These are phyloP conservation scores for Calvatia gigantea DNA, from an alignment of 768 basidiomycete species.

Conservation along the genomic window DNA sequence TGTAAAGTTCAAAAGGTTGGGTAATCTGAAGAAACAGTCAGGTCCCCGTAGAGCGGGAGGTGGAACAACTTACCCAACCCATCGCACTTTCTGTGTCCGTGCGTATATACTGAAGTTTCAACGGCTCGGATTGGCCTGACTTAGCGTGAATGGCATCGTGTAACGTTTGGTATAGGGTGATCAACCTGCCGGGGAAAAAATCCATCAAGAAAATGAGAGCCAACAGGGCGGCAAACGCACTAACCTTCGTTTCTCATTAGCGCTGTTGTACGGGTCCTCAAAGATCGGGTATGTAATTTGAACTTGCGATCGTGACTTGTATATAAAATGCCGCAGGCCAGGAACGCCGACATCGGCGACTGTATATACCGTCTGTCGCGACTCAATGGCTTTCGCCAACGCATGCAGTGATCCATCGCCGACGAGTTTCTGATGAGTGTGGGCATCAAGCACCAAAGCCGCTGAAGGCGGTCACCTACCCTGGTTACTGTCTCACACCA, in stretches of 20 bases:
- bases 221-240: constrained; percentile 8
- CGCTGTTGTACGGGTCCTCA: constrained; percentile 77
- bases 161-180: constrained; percentile 83
- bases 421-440: constrained; percentile 53
- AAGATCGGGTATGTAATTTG: constrained; percentile 86
- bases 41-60: not conserved
- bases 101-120: constrained; percentile 85
- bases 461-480: no score
- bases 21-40: constrained; percentile 60
- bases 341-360: constrained; percentile 81
- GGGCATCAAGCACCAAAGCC: no score
- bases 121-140: constrained; percentile 73
- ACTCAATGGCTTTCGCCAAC: constrained; percentile 43
- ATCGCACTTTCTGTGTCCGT: constrained; percentile 87
- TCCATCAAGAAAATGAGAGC: not conserved
- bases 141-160: constrained; percentile 90
- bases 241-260: constrained; percentile 59
- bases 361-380: constrained; percentile 58
- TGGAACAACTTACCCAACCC: constrained; percentile 75
- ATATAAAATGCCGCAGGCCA: constrained; percentile 90
- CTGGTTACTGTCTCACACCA: constrained; percentile 71
- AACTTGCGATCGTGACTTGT: constrained; percentile 86
- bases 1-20: constrained; percentile 88
- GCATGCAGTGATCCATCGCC: constrained; percentile 53
- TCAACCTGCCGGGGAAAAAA: constrained; percentile 48